A percentile compares a stretch with the other conserved stretches of the same genome.
phyloP scores from a whole-genome alignment of 805 yeast species.

The Metschnikowia peoriensis region DNA sequence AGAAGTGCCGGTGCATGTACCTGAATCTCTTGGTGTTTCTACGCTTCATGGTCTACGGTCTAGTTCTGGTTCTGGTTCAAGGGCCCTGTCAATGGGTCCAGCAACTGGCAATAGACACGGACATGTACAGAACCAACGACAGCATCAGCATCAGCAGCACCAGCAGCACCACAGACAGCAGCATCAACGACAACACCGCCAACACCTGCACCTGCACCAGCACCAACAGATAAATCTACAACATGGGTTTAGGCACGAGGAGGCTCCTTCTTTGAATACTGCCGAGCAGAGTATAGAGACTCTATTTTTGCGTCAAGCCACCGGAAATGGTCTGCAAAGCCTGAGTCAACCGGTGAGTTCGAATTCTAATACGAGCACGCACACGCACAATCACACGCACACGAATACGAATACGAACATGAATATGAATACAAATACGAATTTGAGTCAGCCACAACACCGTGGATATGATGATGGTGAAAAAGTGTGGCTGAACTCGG shows the following conservation, averaged over 20 bases:
- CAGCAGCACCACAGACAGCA: not conserved
- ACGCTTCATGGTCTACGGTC: not conserved
- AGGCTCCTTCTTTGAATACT: not conserved
- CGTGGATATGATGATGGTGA: not conserved
- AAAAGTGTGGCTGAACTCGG: conserved; percentile 11
- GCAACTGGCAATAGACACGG: not conserved
- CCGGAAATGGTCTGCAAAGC: too few relatives aligned
- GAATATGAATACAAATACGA: not conserved
- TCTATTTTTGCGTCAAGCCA: conserved; percentile 2
- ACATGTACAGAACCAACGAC: not conserved
- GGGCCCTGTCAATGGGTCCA: not conserved
- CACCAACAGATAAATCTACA: not conserved
- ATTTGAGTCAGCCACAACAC: not conserved
- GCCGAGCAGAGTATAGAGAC: not conserved
- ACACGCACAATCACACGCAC: too few relatives aligned
- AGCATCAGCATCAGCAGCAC: not conserved
- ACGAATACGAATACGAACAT: not conserved
- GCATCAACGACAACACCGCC: not conserved
- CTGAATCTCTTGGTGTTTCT: not conserved
- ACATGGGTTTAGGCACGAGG: conserved; percentile 1
- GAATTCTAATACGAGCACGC: too few relatives aligned
- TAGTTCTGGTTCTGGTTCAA: not conserved
- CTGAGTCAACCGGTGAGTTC: too few relatives aligned
- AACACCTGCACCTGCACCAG: not conserved
- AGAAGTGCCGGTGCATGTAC: too few relatives aligned